Evolutionary conservation across 2,329 filamentous ascomycete genomes (phyloP).

Genomic region (Neobulgaria alba): DNA sequence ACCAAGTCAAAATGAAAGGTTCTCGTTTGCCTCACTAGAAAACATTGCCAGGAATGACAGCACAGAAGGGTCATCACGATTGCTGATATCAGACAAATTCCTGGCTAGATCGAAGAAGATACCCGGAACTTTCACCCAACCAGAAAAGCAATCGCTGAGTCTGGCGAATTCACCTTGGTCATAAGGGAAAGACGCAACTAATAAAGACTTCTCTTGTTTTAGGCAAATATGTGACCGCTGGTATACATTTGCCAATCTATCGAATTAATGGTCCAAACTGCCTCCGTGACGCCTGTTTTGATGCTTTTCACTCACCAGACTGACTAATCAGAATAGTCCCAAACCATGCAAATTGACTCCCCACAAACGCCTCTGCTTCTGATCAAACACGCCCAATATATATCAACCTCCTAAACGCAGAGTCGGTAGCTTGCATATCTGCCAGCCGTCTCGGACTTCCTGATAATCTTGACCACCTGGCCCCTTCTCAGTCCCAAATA

Average conservation of each 20-base stretch:
- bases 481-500: slow-evolving; percentile 86
- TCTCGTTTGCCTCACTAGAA: no score
- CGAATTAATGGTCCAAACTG: background rate
- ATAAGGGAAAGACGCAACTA: no score
- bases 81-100: no score
- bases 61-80: no score
- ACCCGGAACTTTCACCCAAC: background rate
- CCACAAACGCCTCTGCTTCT: slow-evolving; percentile 8
- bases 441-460: slow-evolving; percentile 89
- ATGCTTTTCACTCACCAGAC: background rate
- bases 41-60: no score
- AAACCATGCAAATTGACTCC: background rate
- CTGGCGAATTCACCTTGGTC: no score
- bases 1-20: no score
- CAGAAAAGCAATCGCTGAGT: no score
- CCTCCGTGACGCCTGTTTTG: background rate
- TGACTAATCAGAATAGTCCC: background rate
- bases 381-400: background rate
- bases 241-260: background rate
- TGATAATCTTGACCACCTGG: slow-evolving; percentile 97
- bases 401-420: slow-evolving; percentile 43
- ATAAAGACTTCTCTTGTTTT: no score
- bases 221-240: slow-evolving; percentile 4
- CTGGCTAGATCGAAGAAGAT: no score
- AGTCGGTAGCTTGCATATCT: slow-evolving; percentile 90